Percentiles rank a stretch among this genome's conserved stretches.
phyloP scores from a whole-genome alignment of 805 yeast genomes.

The Candida schatavii region DNA sequence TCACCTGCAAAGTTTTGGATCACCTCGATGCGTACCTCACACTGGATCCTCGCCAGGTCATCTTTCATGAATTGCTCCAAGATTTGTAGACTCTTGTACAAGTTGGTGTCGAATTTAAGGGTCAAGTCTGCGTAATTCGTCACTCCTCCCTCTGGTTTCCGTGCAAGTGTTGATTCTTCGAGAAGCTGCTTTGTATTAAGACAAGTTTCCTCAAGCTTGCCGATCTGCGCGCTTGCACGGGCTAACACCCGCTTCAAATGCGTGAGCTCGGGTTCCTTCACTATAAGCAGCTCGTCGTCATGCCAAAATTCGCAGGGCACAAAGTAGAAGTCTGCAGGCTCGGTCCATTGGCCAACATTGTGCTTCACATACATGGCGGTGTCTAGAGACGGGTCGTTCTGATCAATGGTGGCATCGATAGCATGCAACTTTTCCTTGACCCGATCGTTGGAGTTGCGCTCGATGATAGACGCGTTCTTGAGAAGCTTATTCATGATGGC shows the following conservation, averaged over 20 bases:
- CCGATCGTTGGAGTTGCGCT: constrained; percentile 45
- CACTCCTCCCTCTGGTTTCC: constrained; percentile 25
- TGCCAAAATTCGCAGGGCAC: constrained; percentile 95
- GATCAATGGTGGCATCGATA: constrained; percentile 56
- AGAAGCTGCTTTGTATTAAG: constrained; percentile 48
- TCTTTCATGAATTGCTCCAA: constrained; percentile 65
- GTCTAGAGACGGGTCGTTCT: constrained; percentile 73
- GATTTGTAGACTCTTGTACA: constrained; percentile 49
- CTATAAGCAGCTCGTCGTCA: constrained; percentile 77
- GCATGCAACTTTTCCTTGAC: constrained; percentile 49
- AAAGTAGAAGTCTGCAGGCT: constrained; percentile 81
- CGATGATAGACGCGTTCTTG: constrained; percentile 59
- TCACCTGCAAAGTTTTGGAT: constrained; percentile 83
- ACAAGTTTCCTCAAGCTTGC: constrained; percentile 40
- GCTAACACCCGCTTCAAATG: constrained; percentile 54
- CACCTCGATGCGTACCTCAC: constrained; percentile 87
- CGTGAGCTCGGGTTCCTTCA: constrained; percentile 54
- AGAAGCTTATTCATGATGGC: constrained; percentile 66
- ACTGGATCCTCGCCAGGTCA: constrained; percentile 69
- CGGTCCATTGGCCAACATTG: constrained; percentile 71
- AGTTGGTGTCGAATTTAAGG: constrained; percentile 50
- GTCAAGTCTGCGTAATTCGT: constrained; percentile 29
- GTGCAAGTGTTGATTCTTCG: constrained; percentile 39
- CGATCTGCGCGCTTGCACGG: constrained; percentile 33
- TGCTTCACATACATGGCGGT: constrained; percentile 92